Base-by-base conservation (phyloP, 2,329 filamentous ascomycete species). In the Aspergillus fischeri region DNA sequence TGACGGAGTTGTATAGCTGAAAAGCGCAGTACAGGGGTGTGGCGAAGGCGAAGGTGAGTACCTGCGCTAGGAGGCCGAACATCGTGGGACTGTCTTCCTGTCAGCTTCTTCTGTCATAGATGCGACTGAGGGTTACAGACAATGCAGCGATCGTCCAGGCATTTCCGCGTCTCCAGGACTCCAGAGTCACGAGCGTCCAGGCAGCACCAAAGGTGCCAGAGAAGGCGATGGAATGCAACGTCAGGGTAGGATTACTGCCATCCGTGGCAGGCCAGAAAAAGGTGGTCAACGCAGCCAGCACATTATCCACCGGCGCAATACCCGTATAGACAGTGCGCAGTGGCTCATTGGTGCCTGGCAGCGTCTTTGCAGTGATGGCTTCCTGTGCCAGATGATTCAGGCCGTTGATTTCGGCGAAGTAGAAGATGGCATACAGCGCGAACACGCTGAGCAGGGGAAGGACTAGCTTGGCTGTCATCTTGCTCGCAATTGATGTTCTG, bases 111-210 rank as follows among this genome's bases (percentile, higher is more conserved):
- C 14, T 38, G 3, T 24, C 50, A 20, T 29, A 49, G 10, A 48
- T 49, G 58, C 58, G 60, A 49, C 3, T 10, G 21, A 27, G 58
- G 42, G 11, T 17, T 9, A 68, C 76, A 54, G 73, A 80, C 78
- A 74, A 77, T 38, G 74, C 75, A 44, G 75, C 67, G 20, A 75
- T 53, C 5, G 68, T 77, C 51, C 75, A 69, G 11, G 70, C 64
- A 64, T 81, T 80, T 0, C 78, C 78, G 20, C 63, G 64, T 45
- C 80, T 70, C 67, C 78, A 73, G 10, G 76, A 70, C 60, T 82
- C 80, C 55, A 81, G 67, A 2, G 73, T 67, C 25, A 81, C 65
- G 45, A 79, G 59, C 4, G 72, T 65, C 75, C 75, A 79, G n/a
- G 74, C 67, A 3, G 74, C 71, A 3, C 73, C 73, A 51, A 78